Base-by-base conservation (phyloP, 2,329 filamentous ascomycete species). In the Podosphaera aphanis region DNA sequence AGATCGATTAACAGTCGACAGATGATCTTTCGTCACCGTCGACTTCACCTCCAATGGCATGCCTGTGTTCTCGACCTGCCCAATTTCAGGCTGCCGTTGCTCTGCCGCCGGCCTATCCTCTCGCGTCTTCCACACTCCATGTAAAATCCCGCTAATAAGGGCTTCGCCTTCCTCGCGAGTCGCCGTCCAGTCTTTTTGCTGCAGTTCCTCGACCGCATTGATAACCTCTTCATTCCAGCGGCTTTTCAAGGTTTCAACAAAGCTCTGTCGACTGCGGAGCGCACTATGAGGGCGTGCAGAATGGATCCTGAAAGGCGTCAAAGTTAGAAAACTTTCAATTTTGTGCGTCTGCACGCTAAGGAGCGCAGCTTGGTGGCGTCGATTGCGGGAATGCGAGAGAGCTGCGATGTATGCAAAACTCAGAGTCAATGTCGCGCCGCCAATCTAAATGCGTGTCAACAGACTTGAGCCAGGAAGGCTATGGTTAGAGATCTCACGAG, bases 201-300 rank as follows among this genome's bases (percentile, higher is more conserved):
- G 74, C 47, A 74, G 70, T 68, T 73, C 78, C 48, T 66, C 67
- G 46, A 80, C 77, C 44, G 77, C 68, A 49, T 67, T 66, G 59
- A 79, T 71, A 31, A 88, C 62, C 61, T 88, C 81, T 44, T 69
- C 62, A 60, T 90, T 88, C 82, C 82, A 88, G 49, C 73, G 67
- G 56, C 82, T 77, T 65, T 88, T 88, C 54, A 77, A 68, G 31
- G 73, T 65, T 57, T 85, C 79, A 46, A 75, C 58, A 43, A 81
- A 63, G n/a, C n/a, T n/a, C n/a, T n/a, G n/a, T n/a, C 42, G 68
- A 67, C 23, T 69, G 66, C 50, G 70, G 65, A 44, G 69, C 61
- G 33, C 66, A 64, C 41, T 33, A n/a, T n/a, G 29, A 13, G 8
- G 29, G 10, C 8, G 29, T n/a, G n/a, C n/a, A n/a, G n/a, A n/a